Evolutionary conservation across 495 filamentous ascomycete genomes (phyloP), one percentile per base, ranked within the genome.

Genomic region (Thozetella sp.): DNA sequence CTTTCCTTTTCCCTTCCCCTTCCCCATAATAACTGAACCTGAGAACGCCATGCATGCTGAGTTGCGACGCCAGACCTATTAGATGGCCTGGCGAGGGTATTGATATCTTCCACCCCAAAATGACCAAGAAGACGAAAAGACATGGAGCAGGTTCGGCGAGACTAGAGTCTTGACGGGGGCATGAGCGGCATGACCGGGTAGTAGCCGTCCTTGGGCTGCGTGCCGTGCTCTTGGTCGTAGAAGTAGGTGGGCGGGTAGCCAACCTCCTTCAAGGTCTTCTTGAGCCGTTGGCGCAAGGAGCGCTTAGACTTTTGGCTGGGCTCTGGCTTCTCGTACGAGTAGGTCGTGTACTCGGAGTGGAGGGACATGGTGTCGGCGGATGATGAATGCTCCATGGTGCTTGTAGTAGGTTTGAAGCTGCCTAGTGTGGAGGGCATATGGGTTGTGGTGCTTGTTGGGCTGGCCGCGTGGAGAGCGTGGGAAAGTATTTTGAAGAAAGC

Each of bases 211-310:
- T 51, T 27, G 43, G 40, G 25, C 15, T 34, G 26, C 27, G 25
- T 23, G 17, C 37, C 34, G 22, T 48, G 51, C 23, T 26, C 51
- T 24, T 26, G 30, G 57, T 59, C 57, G 57, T 59, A 59, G 17
- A 30, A 30, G 52, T 46, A 23, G 51, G 57, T 59, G 3, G 57
- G 51, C 40, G 57, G 57, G 9, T 46, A 22, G 37, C 57, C 57
- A 22, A 59, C n/a, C 27, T 59, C 57, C 51, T 53, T 26, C 23
- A 59, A 19, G 51, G 27, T 43, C 25, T 53, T 26, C 51, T 59
- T 55, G 12, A 59, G 6, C 15, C 27, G 30, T 22, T 37, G 27
- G 22, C 57, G 34, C 22, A 52, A 11, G 24, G 57, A 59, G 4
- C 34, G 27, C 51, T 59, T 59, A n/a, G 57, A 15, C 57, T 54